Evolutionary conservation across 164 flowering plant genomes (phyloP).

Genomic region (Umbilicus rupestris): DNA sequence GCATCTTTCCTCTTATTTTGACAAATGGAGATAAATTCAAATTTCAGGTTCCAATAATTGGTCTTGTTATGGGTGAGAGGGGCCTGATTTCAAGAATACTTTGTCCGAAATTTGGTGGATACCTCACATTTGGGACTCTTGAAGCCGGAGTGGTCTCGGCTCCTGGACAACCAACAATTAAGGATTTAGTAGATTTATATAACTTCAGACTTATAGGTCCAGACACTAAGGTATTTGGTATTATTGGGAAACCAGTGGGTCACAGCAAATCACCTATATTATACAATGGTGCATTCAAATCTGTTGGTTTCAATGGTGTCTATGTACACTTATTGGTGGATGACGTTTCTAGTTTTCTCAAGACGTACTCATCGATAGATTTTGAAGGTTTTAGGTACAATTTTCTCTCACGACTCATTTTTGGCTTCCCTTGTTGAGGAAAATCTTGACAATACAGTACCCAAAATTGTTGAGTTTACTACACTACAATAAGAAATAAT

Average conservation of each 20-base stretch:
- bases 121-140: constrained; percentile 82
- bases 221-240: constrained; percentile 79
- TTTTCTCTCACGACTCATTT: background rate
- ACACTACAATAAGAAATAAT: background rate
- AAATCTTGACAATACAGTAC: background rate
- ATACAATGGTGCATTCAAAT: constrained; percentile 65
- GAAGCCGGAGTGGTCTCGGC: constrained; percentile 73
- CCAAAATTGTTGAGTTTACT: background rate
- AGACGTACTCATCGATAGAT: constrained; percentile 71
- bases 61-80: constrained; percentile 83
- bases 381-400: constrained; percentile 93
- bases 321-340: constrained; percentile 82
- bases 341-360: constrained; percentile 53
- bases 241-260: constrained; percentile 90
- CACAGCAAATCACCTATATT: constrained; percentile 87
- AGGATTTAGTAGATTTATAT: constrained; percentile 61
- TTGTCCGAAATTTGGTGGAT: constrained; percentile 89
- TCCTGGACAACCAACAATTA: constrained; percentile 86
- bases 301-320: constrained; percentile 73
- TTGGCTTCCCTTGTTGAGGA: background rate
- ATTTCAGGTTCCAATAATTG: constrained; percentile 81
- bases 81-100: constrained; percentile 84
- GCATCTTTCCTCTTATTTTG: background rate
- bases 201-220: constrained; percentile 59
- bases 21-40: background rate